Percentiles rank a stretch among this genome's conserved stretches.
These are phyloP conservation scores for Apiospora sp. DNA, from an alignment of 2,329 filamentous ascomycete genomes.

Conservation along the genomic window DNA sequence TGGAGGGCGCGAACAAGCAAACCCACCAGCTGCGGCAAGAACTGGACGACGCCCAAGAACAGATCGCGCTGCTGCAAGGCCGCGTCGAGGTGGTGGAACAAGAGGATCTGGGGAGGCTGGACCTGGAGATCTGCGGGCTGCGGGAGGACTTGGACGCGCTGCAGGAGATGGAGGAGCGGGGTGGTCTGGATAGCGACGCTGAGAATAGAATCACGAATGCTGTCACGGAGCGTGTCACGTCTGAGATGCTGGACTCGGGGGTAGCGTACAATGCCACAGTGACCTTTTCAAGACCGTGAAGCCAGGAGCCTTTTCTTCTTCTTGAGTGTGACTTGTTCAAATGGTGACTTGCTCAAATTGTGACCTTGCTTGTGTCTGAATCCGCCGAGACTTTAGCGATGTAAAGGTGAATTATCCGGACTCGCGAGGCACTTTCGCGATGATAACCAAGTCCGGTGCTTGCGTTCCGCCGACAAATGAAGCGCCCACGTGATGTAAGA, in stretches of 20 bases:
- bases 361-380: background rate
- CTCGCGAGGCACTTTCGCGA: too few species aligned
- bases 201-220: background rate
- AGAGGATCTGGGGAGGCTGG: constrained; percentile 6
- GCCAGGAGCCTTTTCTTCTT: background rate
- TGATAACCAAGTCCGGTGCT: too few species aligned
- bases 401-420: too few species aligned
- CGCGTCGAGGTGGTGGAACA: constrained; percentile 1
- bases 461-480: too few species aligned
- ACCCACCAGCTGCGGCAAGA: background rate
- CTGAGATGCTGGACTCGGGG: constrained; percentile 6
- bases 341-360: background rate
- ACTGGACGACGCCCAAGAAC: constrained; percentile 3
- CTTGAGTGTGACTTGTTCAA: background rate
- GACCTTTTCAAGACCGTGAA: constrained; percentile 10
- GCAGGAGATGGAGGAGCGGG: background rate
- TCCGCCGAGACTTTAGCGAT: too few species aligned
- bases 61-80: constrained; percentile 7
- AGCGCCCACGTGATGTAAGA: too few species aligned
- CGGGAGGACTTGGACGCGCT: constrained; percentile 7
- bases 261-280: constrained; percentile 17
- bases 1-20: background rate
- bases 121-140: constrained; percentile 14
- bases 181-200: background rate
- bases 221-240: constrained; percentile 12